Percentiles rank a stretch among this genome's conserved stretches.
phyloP scores from a whole-genome alignment of 2,329 filamentous ascomycete species.

The Nectriaceae sp. region DNA sequence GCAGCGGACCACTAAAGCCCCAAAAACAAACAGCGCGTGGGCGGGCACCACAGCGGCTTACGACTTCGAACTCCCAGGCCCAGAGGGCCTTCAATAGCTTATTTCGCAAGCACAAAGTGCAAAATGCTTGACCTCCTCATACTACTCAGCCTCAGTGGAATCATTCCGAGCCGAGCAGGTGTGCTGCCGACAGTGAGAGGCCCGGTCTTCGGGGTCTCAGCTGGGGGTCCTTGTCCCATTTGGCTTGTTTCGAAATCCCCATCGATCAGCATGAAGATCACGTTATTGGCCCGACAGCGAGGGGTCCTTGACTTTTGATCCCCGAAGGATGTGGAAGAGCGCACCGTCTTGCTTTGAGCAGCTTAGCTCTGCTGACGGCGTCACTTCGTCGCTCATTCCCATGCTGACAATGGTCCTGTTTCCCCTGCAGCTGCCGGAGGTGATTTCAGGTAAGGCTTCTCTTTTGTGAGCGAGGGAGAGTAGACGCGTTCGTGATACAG shows the following conservation, averaged over 20 bases:
- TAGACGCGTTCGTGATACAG: no score
- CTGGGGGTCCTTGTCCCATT: neutral
- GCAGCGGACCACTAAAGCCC: neutral
- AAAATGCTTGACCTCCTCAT: neutral
- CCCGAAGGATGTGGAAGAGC: no score
- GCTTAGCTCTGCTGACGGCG: no score
- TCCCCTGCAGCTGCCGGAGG: no score
- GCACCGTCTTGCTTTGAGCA: no score
- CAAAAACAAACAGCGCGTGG: no score
- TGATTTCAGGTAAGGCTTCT: neutral
- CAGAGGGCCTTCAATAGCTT: neutral
- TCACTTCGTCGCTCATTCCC: neutral
- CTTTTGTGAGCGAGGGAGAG: no score
- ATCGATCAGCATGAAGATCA: constrained; percentile 20
- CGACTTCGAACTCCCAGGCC: neutral
- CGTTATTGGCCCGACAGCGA: constrained; percentile 22
- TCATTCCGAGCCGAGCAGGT: neutral
- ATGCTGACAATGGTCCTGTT: neutral
- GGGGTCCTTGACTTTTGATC: neutral
- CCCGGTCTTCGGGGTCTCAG: no score
- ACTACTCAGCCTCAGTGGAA: neutral
- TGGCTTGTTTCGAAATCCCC: neutral
- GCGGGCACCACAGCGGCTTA: neutral
- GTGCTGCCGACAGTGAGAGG: neutral
- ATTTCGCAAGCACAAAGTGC: neutral